Percentiles rank a stretch among this genome's conserved stretches.
Conservation (phyloP, 768 basidiomycete species). For the Leccinum imitatum region DNA sequence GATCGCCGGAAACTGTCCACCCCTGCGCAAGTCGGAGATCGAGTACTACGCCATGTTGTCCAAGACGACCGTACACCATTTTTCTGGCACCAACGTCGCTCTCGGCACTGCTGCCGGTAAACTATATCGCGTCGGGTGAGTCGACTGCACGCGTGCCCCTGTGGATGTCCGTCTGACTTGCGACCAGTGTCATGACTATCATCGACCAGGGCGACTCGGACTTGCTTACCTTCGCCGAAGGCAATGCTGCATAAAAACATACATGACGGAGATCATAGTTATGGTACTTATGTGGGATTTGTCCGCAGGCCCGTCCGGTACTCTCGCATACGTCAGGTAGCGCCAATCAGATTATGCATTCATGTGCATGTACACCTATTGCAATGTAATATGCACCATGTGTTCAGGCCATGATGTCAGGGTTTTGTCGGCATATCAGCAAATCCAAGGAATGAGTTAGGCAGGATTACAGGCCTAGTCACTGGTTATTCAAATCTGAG, state of each 20-base stretch:
- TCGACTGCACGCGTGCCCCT: conserved; percentile 4
- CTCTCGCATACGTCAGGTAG: not conserved
- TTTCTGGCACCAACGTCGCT: conserved; percentile 95
- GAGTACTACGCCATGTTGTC: conserved; percentile 99
- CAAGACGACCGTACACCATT: conserved; percentile 98
- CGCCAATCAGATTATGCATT: conserved; percentile 2
- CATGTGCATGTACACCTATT: not conserved
- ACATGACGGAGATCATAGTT: not conserved
- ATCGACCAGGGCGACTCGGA: conserved; percentile 96
- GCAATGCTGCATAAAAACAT: conserved; percentile 52
- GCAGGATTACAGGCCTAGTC: not conserved
- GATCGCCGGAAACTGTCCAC: conserved; percentile 99
- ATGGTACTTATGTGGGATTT: conserved; percentile 6
- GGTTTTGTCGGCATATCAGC: too few relatives aligned
- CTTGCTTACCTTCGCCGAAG: conserved; percentile 84
- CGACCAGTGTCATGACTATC: conserved; percentile 90
- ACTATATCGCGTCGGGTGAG: conserved; percentile 96
- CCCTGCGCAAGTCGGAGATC: conserved; percentile 97
- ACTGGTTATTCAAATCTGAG: not conserved
- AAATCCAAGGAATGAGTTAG: not conserved
- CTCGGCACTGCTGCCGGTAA: conserved; percentile 99
- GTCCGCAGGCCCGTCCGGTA: not conserved
- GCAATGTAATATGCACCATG: not conserved
- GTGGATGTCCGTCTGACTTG: conserved; percentile 7
- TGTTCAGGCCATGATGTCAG: not conserved